phyloP scores from a whole-genome alignment of 306 rosid species.

The Senna tora region DNA sequence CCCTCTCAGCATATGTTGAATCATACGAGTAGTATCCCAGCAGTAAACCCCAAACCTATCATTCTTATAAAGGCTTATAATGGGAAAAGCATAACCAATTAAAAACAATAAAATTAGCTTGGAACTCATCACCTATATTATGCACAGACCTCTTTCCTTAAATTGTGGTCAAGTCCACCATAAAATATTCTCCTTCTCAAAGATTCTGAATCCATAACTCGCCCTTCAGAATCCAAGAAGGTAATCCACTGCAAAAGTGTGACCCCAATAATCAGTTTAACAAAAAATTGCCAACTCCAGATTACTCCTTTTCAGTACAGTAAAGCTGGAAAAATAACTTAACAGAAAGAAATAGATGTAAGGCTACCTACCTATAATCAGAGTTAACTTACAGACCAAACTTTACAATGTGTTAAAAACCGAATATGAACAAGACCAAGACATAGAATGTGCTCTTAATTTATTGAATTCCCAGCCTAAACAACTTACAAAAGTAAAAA shows the following conservation, averaged over 20 bases:
- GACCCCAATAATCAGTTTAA: conserved; percentile 36
- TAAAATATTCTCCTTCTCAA: conserved; percentile 90
- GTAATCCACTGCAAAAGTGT: conserved; percentile 69
- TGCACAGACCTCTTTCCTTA: conserved; percentile 77
- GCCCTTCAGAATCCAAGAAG: conserved; percentile 91
- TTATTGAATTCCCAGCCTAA: no score
- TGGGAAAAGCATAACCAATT: conserved; percentile 38
- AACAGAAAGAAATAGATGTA: neutral
- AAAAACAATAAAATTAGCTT: conserved; percentile 28
- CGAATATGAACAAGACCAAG: neutral
- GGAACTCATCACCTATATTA: conserved; percentile 28
- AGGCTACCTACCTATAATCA: neutral
- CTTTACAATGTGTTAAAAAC: neutral
- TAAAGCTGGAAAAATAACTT: neutral
- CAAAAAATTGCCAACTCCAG: conserved; percentile 25
- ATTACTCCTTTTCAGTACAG: conserved; percentile 15
- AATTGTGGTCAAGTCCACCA: conserved; percentile 86
- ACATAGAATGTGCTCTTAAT: no score
- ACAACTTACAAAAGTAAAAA: neutral
- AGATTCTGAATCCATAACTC: conserved; percentile 72
- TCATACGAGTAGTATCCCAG: conserved; percentile 81
- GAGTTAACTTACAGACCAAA: neutral
- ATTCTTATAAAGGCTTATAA: conserved; percentile 36
- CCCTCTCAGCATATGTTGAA: conserved; percentile 97
- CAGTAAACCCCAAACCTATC: conserved; percentile 87